These are phyloP conservation scores for Scleroderma citrinum DNA, from an alignment of 768 basidiomycete species.

Conservation along the genomic window DNA sequence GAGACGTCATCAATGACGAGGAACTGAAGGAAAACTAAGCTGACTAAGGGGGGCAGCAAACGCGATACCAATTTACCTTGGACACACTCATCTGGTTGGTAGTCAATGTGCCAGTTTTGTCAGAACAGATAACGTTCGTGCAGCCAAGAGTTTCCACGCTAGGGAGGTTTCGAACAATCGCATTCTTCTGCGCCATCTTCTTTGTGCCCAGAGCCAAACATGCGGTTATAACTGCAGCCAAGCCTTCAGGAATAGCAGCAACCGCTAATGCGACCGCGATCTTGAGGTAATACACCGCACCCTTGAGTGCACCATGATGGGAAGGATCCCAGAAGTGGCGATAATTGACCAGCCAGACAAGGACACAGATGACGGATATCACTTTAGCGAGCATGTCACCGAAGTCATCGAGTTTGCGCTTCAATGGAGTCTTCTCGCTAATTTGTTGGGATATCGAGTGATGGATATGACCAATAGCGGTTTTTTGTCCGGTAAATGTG, in stretches of 20 bases:
- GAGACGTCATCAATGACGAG: constrained; percentile 56
- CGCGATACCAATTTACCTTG: constrained; percentile 39
- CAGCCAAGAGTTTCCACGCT: constrained; percentile 97
- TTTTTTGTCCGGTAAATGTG: constrained; percentile 76
- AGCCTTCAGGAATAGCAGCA: constrained; percentile 95
- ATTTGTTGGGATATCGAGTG: constrained; percentile 92
- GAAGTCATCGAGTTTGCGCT: constrained; percentile 97
- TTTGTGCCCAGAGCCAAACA: constrained; percentile 95
- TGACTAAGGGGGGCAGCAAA: constrained; percentile 2
- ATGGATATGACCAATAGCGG: constrained; percentile 97
- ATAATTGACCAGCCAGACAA: constrained; percentile 97
- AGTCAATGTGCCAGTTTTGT: constrained; percentile 95
- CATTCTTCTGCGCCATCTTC: constrained; percentile 99
- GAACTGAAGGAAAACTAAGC: constrained; percentile 48
- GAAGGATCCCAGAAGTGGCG: constrained; percentile 95
- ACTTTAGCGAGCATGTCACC: constrained; percentile 97
- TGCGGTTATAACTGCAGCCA: constrained; percentile 98
- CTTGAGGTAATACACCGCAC: constrained; percentile 98
- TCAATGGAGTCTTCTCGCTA: constrained; percentile 92
- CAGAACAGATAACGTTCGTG: constrained; percentile 97
- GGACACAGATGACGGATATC: constrained; percentile 92
- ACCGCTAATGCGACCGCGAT: constrained; percentile 99
- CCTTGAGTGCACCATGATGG: constrained; percentile 85
- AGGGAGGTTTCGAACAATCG: constrained; percentile 93
- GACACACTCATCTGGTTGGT: constrained; percentile 98